Base-by-base conservation (phyloP, 192 early-diverging fungal genomes). In the Chytriomyces confervae region DNA sequence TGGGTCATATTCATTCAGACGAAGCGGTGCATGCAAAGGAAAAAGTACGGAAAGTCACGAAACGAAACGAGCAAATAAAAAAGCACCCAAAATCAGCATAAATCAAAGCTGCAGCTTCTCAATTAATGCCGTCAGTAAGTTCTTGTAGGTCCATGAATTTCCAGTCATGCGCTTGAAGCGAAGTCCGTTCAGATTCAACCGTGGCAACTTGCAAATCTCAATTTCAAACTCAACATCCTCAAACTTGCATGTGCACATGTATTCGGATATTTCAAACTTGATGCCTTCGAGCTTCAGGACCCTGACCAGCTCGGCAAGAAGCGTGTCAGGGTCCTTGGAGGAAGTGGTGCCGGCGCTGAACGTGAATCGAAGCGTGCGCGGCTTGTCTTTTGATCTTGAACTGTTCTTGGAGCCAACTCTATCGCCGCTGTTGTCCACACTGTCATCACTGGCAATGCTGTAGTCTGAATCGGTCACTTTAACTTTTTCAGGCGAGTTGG, bases 191-290 rank as follows among this genome's bases (percentile, higher is more conserved):
- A 89, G 75, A 11, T 66, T 71, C 70, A 91, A 70, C 6, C 85
- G 50, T 36, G 89, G 87, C 49, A 91, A 71, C 71, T 87, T 86
- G 79, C 89, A 91, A 16, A 91, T 83, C 66, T 91, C 89, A 50
- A 90, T 84, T 70, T 91, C 89, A 82, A 91, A 90, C 48, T 90
- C 87, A 10, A 86, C 62, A 48, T 85, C 86, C 24, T 85, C 75
- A 23, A 81, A 77, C 45, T 62, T 67, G 75, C 85, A 86, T 7
- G 62, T 67, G 7, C 29, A 18, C 75, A 76, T 29, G 53, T 67
- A 76, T 24, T 9, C 64, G 8, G 10, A 18, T 8, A 47, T 46
- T 36, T 76, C 75, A 29, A 27, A 77, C 45, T 61, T 77, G 66
- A 82, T 81, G 13, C 80, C 80, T 27, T 51, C 50, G n/a, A 80